Percentiles rank a stretch among this genome's conserved stretches.
Conservation (phyloP, 139 green algal genomes). For the Picochlorum sp. region DNA sequence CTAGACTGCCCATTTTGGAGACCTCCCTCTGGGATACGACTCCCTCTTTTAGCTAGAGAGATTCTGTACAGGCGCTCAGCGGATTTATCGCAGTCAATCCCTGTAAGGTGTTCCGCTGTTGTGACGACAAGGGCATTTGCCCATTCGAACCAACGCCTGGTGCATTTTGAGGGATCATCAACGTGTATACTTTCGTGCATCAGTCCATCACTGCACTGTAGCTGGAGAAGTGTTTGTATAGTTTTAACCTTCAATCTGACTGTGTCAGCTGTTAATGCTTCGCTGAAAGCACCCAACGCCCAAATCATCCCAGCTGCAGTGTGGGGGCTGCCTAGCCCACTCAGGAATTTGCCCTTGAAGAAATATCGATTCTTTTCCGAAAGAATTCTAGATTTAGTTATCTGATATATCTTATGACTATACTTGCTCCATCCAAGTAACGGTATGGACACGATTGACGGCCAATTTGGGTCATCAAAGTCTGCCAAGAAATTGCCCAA, state of each 20-base stretch:
- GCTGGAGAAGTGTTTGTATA: slow-evolving; percentile 26
- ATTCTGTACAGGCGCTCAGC: not conserved
- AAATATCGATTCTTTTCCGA: slow-evolving; percentile 27
- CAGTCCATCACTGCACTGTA: slow-evolving; percentile 40
- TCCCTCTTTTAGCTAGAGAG: too few species aligned
- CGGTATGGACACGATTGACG: slow-evolving; percentile 48
- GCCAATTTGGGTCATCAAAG: slow-evolving; percentile 59
- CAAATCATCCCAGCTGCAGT: slow-evolving; percentile 37
- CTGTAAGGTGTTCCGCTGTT: slow-evolving; percentile 29
- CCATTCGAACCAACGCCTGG: slow-evolving; percentile 36
- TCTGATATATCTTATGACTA: slow-evolving; percentile 22
- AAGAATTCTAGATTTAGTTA: slow-evolving; percentile 30
- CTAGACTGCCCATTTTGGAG: too few species aligned
- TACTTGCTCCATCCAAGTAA: slow-evolving; percentile 44
- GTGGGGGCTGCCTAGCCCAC: slow-evolving; percentile 41
- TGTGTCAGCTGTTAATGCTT: slow-evolving; percentile 10
- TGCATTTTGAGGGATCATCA: slow-evolving; percentile 17
- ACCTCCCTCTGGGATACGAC: too few species aligned
- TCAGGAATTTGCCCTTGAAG: slow-evolving; percentile 23
- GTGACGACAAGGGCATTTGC: slow-evolving; percentile 44
- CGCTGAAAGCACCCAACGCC: slow-evolving; percentile 27
- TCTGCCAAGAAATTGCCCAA: slow-evolving; percentile 25
- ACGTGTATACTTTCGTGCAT: slow-evolving; percentile 43
- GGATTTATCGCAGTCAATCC: slow-evolving; percentile 32
- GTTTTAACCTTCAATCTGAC: slow-evolving; percentile 7